Base-by-base conservation (phyloP, 1,139 yeast species). In the Blastobotrys apis region DNA sequence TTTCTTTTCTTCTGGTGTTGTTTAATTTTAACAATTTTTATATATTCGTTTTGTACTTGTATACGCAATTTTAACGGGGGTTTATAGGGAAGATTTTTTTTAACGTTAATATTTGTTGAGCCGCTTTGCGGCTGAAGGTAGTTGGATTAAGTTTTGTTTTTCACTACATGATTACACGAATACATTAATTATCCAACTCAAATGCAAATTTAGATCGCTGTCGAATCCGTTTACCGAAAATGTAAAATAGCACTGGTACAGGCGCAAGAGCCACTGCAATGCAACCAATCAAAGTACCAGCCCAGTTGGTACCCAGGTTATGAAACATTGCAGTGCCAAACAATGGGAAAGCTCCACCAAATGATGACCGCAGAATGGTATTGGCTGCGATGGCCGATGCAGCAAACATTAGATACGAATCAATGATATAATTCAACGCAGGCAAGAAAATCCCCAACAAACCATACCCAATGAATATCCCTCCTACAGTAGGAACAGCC, bases 321-420 rank as follows among this genome's bases (percentile, higher is more conserved):
- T 70, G 64, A 65, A 87, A 86, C 95, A 88, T 81, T 53, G 78
- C 83, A 2, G 75, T 64, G 2, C 81, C 76, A 58, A 90, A 90
- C 48, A 90, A 70, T 31, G 97, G 97, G 76, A 90, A 88, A 1
- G 74, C 75, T 33, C 82, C 84, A 49, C 83, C 88, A 56, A 78
- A 75, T 0, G 71, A 80, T 49, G 90, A 80, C 71, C 98, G 80
- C 58, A 90, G 69, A 59, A 88, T 80, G 0, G 95, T 80, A 61
- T 86, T 86, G n/a, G 84, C 96, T 4, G 97, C 95, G 53, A 88
- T 71, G 1, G 96, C 96, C 22, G 94, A 83, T 4, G 95, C 95
- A 3, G 96, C 94, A 58, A 81, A 80, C 48, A 80, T 62, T 51
- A 85, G 71, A 60, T 87, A 88, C 32, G 84, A 71, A 62, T 88